Evolutionary conservation across 139 green algal species (phyloP).

Genomic region (Chlamydomonas schloesseri): DNA sequence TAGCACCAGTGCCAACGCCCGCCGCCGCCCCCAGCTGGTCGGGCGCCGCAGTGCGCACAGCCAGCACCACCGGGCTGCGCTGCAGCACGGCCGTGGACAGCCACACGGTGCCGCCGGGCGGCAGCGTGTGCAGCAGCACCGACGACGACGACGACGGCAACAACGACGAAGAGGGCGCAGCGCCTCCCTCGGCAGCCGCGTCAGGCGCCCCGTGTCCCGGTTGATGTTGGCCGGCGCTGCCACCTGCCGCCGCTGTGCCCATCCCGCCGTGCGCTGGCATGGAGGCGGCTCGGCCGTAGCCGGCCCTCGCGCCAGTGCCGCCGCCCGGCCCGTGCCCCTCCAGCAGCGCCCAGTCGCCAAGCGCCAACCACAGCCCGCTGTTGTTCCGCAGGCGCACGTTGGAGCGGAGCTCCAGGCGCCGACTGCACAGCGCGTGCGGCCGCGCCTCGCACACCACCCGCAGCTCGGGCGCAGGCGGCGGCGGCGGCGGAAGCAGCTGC

Average conservation of each 20-base stretch:
- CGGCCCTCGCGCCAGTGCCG: too few species aligned
- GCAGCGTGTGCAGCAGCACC: conserved; percentile 46
- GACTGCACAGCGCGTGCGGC: conserved; percentile 51
- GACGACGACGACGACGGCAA: too few species aligned
- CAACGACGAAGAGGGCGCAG: too few species aligned
- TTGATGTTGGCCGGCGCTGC: too few species aligned
- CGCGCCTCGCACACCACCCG: conserved; percentile 55
- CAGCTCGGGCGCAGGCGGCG: not conserved
- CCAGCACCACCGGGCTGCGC: conserved; percentile 12
- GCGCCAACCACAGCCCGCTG: conserved; percentile 51
- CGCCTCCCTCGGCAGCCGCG: too few species aligned
- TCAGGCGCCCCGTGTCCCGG: too few species aligned
- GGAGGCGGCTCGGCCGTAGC: too few species aligned
- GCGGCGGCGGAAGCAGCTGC: not conserved
- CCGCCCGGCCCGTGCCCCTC: too few species aligned
- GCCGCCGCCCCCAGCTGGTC: not conserved
- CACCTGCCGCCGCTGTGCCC: too few species aligned
- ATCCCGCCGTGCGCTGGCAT: not conserved
- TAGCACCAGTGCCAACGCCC: too few species aligned
- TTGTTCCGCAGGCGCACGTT: conserved; percentile 67
- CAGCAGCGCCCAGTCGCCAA: conserved; percentile 46
- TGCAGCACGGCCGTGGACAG: conserved; percentile 49
- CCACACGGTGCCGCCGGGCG: conserved; percentile 55
- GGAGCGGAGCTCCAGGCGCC: conserved; percentile 60
- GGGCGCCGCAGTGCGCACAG: not conserved